Conservation (phyloP, 2,329 filamentous ascomycete genomes). For the Akanthomyces muscarius region DNA sequence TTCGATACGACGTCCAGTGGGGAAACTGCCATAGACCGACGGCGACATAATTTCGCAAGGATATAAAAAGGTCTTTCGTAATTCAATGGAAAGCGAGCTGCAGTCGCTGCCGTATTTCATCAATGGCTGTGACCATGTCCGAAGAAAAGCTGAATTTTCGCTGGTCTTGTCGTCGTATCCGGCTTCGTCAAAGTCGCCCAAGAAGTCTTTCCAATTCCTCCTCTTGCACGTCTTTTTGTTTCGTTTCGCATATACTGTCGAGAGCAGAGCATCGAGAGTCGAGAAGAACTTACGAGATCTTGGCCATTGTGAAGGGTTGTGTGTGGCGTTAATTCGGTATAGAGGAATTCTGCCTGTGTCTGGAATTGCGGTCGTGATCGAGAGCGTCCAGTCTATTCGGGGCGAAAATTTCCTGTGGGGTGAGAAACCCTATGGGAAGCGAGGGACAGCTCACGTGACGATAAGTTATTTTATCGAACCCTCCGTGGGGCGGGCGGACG, state of each 20-base stretch:
- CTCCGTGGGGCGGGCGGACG: conserved; percentile 2
- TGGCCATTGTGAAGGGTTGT: conserved; percentile 57
- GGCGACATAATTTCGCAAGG: neutral
- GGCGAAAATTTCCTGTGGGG: conserved; percentile 37
- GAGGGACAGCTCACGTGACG: conserved; percentile 10
- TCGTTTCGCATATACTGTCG: conserved; percentile 18
- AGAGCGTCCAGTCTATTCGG: conserved; percentile 27
- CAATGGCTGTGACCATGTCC: neutral
- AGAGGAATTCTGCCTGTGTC: conserved; percentile 34
- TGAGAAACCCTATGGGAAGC: conserved; percentile 37
- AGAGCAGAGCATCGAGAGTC: conserved; percentile 10
- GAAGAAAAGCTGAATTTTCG: neutral
- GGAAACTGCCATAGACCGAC: neutral
- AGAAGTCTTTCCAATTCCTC: conserved; percentile 8
- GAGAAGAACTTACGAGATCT: conserved; percentile 53
- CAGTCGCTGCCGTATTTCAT: neutral
- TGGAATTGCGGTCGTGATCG: conserved; percentile 34
- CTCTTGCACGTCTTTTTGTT: conserved; percentile 15
- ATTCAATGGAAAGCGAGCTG: neutral
- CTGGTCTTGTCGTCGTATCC: neutral
- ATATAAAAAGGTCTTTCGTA: no score
- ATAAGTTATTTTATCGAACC: conserved; percentile 7
- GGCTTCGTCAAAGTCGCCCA: neutral
- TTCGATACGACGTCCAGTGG: neutral
- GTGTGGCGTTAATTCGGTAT: conserved; percentile 38